Base-by-base conservation (phyloP, 148 eudicot species). In the Nepenthes mirabilis region DNA sequence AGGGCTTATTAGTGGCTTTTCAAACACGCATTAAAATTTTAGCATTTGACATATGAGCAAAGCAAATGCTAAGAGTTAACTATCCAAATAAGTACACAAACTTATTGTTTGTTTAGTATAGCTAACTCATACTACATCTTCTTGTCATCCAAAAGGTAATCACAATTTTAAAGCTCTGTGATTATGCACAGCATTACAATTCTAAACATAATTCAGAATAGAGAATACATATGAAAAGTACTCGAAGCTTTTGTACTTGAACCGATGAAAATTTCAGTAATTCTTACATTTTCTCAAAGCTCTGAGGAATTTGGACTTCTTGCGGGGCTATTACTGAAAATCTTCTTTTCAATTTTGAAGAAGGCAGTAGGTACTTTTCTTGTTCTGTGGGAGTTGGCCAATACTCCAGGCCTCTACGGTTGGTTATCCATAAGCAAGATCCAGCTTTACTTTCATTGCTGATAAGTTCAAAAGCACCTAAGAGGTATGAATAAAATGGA, bases 341-440 rank as follows among this genome's bases (percentile, higher is more conserved):
- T 62, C 49, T 70, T 68, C 62, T 77, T 61, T 68, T 74, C 48
- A 64, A 59, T 63, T 69, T 79, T 60, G 77, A 74, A 34, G 78
- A 65, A 63, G 70, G 76, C 37, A 91, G 36, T 65, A 77, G 79
- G 57, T 83, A 93, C 74, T 88, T 88, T 60, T 87, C 86, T 86
- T 88, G 82, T 80, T 93, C 98, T 47, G 37, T 63, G 32, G 98
- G 95, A 68, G 91, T 80, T 58, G 96, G 96, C 98, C 96, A 88
- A 74, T 91, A 91, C 72, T 91, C 94, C 73, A 85, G 57, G 34
- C 98, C 98, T 73, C 86, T 80, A 61, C 95, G 83, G 13, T 86
- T 88, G 60, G 91, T 81, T 71, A 93, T 88, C 98, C 96, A 93
- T 64, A 93, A 79, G 72, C 98, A 91, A 48, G 87, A 69, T 35